These are phyloP conservation scores for Starmerella tilneyi DNA, from an alignment of 805 yeast species.

Conservation along the genomic window DNA sequence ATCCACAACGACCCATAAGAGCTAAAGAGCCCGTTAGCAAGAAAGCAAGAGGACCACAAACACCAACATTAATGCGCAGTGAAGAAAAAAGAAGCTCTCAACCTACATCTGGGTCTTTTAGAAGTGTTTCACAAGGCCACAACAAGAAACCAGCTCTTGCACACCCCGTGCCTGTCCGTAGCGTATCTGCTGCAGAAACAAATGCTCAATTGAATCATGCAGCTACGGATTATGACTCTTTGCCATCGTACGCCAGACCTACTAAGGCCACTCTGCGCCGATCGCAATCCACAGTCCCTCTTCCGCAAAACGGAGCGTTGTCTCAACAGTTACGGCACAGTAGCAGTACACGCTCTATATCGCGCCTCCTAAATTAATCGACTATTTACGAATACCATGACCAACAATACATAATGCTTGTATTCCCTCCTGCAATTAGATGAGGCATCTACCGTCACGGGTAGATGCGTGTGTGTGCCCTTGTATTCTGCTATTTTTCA, in stretches of 20 bases:
- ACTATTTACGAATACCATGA: neutral
- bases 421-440: no score
- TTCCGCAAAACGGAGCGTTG: constrained; percentile 3
- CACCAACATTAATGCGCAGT: neutral
- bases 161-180: neutral
- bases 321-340: neutral
- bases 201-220: neutral
- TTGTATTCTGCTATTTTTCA: no score
- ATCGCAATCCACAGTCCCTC: constrained; percentile 16
- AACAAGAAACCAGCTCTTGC: neutral
- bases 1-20: no score
- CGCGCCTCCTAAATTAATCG: neutral
- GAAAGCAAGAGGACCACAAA: neutral
- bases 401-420: neutral
- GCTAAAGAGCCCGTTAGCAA: neutral
- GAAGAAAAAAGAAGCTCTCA: no score
- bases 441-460: no score
- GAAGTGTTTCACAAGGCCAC: neutral
- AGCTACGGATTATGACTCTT: neutral
- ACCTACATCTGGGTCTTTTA: no score
- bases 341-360: constrained; percentile 1
- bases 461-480: no score
- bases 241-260: constrained; percentile 25
- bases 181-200: constrained; percentile 5
- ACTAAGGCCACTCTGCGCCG: constrained; percentile 20